These are phyloP conservation scores for Vigna radiata DNA, from an alignment of 306 rosid species.

Conservation along the genomic window DNA sequence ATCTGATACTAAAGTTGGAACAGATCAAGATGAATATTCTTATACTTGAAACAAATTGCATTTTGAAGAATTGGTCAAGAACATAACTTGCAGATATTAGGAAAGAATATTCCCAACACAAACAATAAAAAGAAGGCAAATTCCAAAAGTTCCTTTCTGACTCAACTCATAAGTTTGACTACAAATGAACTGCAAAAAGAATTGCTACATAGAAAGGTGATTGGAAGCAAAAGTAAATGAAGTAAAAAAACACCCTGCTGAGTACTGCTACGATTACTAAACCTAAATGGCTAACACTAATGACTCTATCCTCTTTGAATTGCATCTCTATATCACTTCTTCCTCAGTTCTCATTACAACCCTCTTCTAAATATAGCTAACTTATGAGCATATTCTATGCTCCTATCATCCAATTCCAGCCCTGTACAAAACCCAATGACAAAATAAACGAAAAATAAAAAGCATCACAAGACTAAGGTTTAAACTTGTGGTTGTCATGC, in stretches of 20 bases:
- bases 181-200: slow-evolving; percentile 88
- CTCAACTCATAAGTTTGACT: slow-evolving; percentile 62
- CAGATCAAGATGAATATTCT: not conserved
- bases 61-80: slow-evolving; percentile 1
- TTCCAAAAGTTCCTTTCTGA: slow-evolving; percentile 52
- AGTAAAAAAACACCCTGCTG: slow-evolving; percentile 38
- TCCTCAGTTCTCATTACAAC: slow-evolving; percentile 51
- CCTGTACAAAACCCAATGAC: slow-evolving; percentile 76
- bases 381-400: slow-evolving; percentile 57
- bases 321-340: slow-evolving; percentile 50
- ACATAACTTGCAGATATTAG: not conserved
- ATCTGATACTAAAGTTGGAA: not conserved
- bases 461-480: slow-evolving; percentile 50
- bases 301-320: slow-evolving; percentile 51
- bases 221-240: slow-evolving; percentile 18
- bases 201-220: slow-evolving; percentile 54
- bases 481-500: slow-evolving; percentile 1
- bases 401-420: slow-evolving; percentile 60
- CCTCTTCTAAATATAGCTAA: slow-evolving; percentile 66
- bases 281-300: slow-evolving; percentile 52
- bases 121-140: not conserved
- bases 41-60: not conserved
- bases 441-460: slow-evolving; percentile 53
- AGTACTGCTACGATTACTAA: slow-evolving; percentile 41
- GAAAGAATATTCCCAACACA: not conserved